A percentile compares a stretch with the other conserved stretches of the same genome.
These are phyloP conservation scores for Prunus yedoensis DNA, from an alignment of 331 rosid genomes.

Conservation along the genomic window DNA sequence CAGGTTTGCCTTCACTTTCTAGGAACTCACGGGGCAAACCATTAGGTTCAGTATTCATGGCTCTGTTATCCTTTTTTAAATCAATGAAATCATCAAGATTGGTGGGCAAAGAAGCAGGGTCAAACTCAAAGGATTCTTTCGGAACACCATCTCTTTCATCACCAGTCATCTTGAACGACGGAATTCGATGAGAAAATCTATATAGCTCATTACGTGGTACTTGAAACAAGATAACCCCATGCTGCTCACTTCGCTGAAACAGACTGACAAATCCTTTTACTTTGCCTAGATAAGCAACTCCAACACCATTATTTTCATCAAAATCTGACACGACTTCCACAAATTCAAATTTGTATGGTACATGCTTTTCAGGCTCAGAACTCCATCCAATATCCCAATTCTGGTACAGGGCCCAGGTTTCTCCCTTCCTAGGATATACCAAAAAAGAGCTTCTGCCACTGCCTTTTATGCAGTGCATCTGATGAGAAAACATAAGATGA, in stretches of 20 bases:
- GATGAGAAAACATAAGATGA: slow-evolving; percentile 44
- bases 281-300: slow-evolving; percentile 40
- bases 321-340: slow-evolving; percentile 50
- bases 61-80: slow-evolving; percentile 13
- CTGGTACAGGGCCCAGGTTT: slow-evolving; percentile 62
- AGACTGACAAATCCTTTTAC: slow-evolving; percentile 52
- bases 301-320: slow-evolving; percentile 32
- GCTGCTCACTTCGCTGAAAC: slow-evolving; percentile 30
- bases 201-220: slow-evolving; percentile 37
- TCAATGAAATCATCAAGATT: slow-evolving; percentile 15
- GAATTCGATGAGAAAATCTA: slow-evolving; percentile 52
- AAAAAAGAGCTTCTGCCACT: slow-evolving; percentile 16
- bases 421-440: slow-evolving; percentile 50
- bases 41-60: slow-evolving; percentile 1
- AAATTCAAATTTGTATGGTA: slow-evolving; percentile 27
- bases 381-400: slow-evolving; percentile 58
- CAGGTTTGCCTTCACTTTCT: slow-evolving; percentile 15
- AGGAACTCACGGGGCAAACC: slow-evolving; percentile 9
- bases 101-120: slow-evolving; percentile 47
- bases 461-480: slow-evolving; percentile 30
- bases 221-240: slow-evolving; percentile 22
- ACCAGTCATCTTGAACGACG: slow-evolving; percentile 50
- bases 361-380: slow-evolving; percentile 36
- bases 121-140: slow-evolving; percentile 48
- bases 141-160: slow-evolving; percentile 48